These are phyloP conservation scores for Tulasnella sp. DNA, from an alignment of 768 basidiomycete species.

Conservation along the genomic window DNA sequence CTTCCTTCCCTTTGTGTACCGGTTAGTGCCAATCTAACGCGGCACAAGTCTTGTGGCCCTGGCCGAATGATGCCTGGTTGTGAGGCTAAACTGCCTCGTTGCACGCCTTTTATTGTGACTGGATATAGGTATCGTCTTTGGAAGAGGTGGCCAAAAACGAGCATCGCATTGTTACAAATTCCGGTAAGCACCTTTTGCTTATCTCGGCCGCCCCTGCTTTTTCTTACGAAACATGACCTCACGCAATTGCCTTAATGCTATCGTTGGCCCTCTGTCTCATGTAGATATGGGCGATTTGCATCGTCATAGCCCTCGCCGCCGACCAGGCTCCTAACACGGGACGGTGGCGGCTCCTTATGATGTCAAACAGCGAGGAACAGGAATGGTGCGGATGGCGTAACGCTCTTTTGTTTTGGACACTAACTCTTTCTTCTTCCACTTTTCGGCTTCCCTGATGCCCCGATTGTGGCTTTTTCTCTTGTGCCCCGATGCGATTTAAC, in stretches of 20 bases:
- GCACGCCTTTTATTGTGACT: slow-evolving; percentile 12
- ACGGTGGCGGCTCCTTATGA: slow-evolving; percentile 39
- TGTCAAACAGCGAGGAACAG: slow-evolving; percentile 38
- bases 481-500: neutral
- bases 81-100: neutral
- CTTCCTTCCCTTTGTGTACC: slow-evolving; percentile 32
- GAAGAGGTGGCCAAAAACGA: slow-evolving; percentile 32
- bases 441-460: neutral
- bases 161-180: slow-evolving; percentile 34
- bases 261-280: neutral
- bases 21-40: slow-evolving; percentile 25
- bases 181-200: slow-evolving; percentile 29
- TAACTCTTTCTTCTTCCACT: neutral
- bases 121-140: slow-evolving; percentile 29
- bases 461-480: slow-evolving; percentile 4
- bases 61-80: neutral
- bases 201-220: neutral
- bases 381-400: slow-evolving; percentile 29
- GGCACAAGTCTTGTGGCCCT: neutral
- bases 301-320: slow-evolving; percentile 37
- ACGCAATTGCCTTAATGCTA: neutral
- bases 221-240: neutral
- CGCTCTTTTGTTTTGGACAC: neutral
- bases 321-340: slow-evolving; percentile 36
- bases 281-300: slow-evolving; percentile 35